These are phyloP conservation scores for Vaccinium vitisidaea DNA, from an alignment of 148 eudicot species.

Conservation along the genomic window DNA sequence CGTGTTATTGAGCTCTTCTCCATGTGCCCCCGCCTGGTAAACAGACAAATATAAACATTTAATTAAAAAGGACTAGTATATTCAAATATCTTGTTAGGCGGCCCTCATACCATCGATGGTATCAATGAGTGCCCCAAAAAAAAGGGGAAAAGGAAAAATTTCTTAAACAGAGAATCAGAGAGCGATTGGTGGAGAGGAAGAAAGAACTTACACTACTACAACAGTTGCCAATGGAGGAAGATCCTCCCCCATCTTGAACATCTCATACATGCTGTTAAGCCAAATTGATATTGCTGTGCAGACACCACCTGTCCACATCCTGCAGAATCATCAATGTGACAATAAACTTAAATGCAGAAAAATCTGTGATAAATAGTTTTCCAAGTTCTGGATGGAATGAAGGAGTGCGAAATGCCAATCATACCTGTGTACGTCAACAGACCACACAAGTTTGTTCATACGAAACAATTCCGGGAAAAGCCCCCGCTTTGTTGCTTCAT, in stretches of 20 bases:
- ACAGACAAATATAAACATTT: constrained; percentile 16
- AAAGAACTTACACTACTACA: constrained; percentile 77
- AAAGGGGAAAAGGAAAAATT: not conserved
- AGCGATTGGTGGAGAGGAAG: constrained; percentile 3
- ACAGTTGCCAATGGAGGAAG: constrained; percentile 83
- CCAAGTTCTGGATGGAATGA: not conserved
- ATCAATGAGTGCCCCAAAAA: not conserved
- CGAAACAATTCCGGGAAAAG: constrained; percentile 87
- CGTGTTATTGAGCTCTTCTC: constrained; percentile 68
- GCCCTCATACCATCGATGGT: not conserved
- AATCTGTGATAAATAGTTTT: not conserved
- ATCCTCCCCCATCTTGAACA: constrained; percentile 50
- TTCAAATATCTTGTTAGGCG: not conserved
- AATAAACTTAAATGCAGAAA: constrained; percentile 5
- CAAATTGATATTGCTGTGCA: constrained; percentile 85
- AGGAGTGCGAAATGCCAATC: not conserved
- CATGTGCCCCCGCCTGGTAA: constrained; percentile 84
- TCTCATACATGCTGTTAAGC: constrained; percentile 62
- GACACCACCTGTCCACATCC: constrained; percentile 95
- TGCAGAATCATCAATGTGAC: constrained; percentile 29
- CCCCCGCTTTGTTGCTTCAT: constrained; percentile 89
- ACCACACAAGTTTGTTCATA: constrained; percentile 70
- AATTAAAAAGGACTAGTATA: not conserved
- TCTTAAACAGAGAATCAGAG: not conserved
- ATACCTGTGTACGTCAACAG: constrained; percentile 94